Base-by-base conservation (phyloP, 768 basidiomycete genomes). In the Polyporus arcularius region DNA sequence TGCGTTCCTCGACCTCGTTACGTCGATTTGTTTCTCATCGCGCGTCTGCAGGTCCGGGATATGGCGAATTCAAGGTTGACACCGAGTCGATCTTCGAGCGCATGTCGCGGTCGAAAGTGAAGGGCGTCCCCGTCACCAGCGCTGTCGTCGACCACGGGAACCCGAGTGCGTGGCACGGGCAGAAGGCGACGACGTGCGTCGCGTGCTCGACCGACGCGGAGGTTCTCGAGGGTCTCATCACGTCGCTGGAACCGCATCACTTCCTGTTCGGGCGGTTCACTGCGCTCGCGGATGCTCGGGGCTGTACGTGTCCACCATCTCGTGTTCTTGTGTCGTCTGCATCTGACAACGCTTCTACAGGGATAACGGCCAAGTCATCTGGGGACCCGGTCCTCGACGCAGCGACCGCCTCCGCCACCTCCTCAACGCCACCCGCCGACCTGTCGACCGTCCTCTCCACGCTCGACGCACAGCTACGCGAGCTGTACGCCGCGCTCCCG, bases 81-180 rank as follows among this genome's bases (percentile, higher is more conserved):
- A 82, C 82, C 61, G 95, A 98, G 76, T 85, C 88, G 4, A 90
- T 98, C 38, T 94, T 97, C 67, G 94, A 95, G 71, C 81, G 92
- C 31, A 86, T 96, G 79, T 77, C 79, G 53, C 79, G 93, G 58
- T 76, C 84, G 73, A 72, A 42, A 71, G n/a, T 28, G 3, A 76
- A 53, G 65, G 75, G 67, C 12, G 80, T 78, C 2, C 76, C 76
- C 51, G 71, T 87, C 14, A 78, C 79, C 57, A 76, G 82, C 3
- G 91, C 89, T 0, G 88, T 95, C 1, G 87, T 95, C 50, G 94
- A 98, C 68, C 88, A 90, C 64, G 92, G 94, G 9, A 92, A 91
- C 68, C 91, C 93, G 0, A 76, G 78, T 4, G 84, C 85, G 28
- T 94, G 93, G 90, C 92, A 94, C 65, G 92, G 92, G 9, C 79